Conservation (phyloP, 2,329 filamentous ascomycete species). For the Claviceps lovelessii region DNA sequence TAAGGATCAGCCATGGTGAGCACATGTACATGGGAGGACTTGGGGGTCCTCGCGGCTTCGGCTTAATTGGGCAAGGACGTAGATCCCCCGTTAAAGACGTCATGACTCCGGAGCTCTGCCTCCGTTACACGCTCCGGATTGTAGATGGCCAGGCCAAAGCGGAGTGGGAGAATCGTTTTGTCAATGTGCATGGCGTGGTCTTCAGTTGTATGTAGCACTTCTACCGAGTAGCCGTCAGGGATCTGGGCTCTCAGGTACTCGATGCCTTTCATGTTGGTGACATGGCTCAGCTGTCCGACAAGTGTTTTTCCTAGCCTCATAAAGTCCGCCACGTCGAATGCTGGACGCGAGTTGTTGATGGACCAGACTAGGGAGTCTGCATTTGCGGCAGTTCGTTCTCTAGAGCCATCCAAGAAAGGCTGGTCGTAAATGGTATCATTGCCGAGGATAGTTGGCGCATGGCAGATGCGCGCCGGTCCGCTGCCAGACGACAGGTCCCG, state of each 20-base stretch:
- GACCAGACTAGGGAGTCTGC: slow-evolving; percentile 11
- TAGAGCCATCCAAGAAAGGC: neutral
- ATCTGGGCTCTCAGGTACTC: slow-evolving; percentile 14
- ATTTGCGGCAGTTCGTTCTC: neutral
- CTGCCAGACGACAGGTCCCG: slow-evolving; percentile 1
- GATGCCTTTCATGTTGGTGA: slow-evolving; percentile 19
- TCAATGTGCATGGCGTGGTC: slow-evolving; percentile 19
- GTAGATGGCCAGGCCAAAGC: slow-evolving; percentile 14
- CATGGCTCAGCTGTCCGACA: slow-evolving; percentile 18
- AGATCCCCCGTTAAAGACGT: no score
- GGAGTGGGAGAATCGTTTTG: slow-evolving; percentile 16
- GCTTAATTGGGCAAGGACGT: slow-evolving; percentile 13
- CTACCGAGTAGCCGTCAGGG: slow-evolving; percentile 11
- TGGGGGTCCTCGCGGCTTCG: slow-evolving; percentile 4
- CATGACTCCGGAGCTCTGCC: slow-evolving; percentile 8
- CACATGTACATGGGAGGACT: no score
- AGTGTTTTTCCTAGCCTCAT: slow-evolving; percentile 19
- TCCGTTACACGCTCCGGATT: slow-evolving; percentile 14
- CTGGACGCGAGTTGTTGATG: slow-evolving; percentile 19
- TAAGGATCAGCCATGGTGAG: no score
- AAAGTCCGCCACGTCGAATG: slow-evolving; percentile 22
- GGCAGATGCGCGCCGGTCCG: slow-evolving; percentile 5
- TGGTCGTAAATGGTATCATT: no score
- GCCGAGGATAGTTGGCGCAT: slow-evolving; percentile 6
- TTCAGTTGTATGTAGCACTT: slow-evolving; percentile 14